These are phyloP conservation scores for Aspergillus fijiensis DNA, from an alignment of 2,329 filamentous ascomycete genomes.

Conservation along the genomic window DNA sequence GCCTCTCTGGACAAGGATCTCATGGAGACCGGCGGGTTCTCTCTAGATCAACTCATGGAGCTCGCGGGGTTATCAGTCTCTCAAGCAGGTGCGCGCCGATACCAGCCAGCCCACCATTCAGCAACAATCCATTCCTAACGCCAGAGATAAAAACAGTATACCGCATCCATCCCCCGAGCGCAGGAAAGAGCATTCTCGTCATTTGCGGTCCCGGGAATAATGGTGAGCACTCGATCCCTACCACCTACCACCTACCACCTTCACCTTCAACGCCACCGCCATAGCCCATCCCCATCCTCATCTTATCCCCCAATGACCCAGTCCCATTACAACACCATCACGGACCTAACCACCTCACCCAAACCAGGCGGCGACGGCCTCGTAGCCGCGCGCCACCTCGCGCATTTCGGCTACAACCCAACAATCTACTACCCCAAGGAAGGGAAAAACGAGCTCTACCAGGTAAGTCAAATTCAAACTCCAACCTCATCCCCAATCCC, in stretches of 20 bases:
- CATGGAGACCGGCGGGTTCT: slow-evolving; percentile 84
- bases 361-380: slow-evolving; percentile 81
- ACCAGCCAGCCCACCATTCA: not conserved
- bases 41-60: slow-evolving; percentile 96
- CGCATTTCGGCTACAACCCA: slow-evolving; percentile 87
- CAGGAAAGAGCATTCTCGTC: slow-evolving; percentile 73
- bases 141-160: slow-evolving; percentile 62
- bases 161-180: slow-evolving; percentile 72
- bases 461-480: slow-evolving; percentile 52
- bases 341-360: not conserved
- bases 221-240: slow-evolving; percentile 32
- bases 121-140: not conserved
- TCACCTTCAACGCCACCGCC: too few relatives aligned
- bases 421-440: slow-evolving; percentile 92
- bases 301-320: not conserved
- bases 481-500: too few relatives aligned
- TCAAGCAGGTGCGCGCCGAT: slow-evolving; percentile 67
- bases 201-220: slow-evolving; percentile 85
- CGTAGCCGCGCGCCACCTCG: slow-evolving; percentile 87
- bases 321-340: not conserved
- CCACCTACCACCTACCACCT: not conserved
- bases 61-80: slow-evolving; percentile 89
- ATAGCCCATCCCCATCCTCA: not conserved
- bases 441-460: slow-evolving; percentile 84
- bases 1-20: slow-evolving; percentile 88